phyloP scores from a whole-genome alignment of 2,329 filamentous ascomycete genomes.

The Diplodia mutila region DNA sequence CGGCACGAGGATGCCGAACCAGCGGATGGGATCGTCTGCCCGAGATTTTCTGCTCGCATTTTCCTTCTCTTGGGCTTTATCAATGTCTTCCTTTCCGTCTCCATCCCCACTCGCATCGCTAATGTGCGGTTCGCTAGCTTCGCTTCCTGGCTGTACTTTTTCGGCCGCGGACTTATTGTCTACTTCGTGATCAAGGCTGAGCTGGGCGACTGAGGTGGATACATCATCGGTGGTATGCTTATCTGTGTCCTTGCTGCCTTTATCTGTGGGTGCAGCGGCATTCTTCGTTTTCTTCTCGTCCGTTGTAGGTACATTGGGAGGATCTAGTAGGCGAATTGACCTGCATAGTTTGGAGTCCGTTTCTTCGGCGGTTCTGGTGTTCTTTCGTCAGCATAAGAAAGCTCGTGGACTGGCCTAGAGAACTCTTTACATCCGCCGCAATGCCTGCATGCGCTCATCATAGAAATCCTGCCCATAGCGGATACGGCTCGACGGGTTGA shows the following conservation, averaged over 20 bases:
- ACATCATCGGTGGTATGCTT: background rate
- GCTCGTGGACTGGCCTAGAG: conserved; percentile 23
- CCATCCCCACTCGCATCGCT: background rate
- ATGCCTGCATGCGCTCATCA: conserved; percentile 72
- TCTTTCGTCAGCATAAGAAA: conserved; percentile 8
- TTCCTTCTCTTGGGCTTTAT: background rate
- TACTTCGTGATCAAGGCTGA: background rate
- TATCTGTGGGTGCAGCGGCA: background rate
- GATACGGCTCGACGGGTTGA: conserved; percentile 64
- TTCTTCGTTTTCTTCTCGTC: background rate
- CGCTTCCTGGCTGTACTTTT: background rate
- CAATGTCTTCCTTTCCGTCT: background rate
- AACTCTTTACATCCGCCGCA: conserved; percentile 49
- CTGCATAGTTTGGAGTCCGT: background rate
- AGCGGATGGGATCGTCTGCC: conserved; percentile 58
- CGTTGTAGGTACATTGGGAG: background rate
- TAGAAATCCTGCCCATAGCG: conserved; percentile 73
- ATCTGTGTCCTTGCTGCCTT: background rate
- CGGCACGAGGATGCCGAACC: conserved; percentile 60
- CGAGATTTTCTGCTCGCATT: background rate
- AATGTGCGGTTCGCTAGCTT: background rate
- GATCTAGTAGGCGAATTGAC: background rate
- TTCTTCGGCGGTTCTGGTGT: conserved; percentile 32
- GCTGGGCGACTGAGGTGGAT: background rate
- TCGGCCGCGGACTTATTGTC: background rate